These are phyloP conservation scores for Glonium stellatum DNA, from an alignment of 495 filamentous ascomycete species.

Conservation along the genomic window DNA sequence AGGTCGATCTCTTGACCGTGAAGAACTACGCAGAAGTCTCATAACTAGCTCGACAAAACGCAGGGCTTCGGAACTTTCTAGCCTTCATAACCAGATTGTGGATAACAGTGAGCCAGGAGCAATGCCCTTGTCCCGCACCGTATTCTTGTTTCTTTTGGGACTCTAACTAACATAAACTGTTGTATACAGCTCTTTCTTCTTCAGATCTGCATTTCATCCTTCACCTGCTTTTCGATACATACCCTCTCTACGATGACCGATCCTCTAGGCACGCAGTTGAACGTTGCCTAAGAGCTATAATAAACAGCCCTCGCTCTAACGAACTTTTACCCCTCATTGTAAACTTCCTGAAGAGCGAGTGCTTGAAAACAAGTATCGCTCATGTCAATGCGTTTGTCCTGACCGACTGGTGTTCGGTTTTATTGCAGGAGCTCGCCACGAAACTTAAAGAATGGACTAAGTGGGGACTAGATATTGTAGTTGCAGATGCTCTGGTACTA, in stretches of 20 bases:
- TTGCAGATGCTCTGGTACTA: slow-evolving; percentile 58
- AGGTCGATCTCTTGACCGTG: slow-evolving; percentile 24
- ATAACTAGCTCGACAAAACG: slow-evolving; percentile 45
- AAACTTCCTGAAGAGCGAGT: slow-evolving; percentile 52
- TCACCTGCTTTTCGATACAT: slow-evolving; percentile 71
- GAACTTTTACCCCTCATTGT: slow-evolving; percentile 55
- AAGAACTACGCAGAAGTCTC: slow-evolving; percentile 27
- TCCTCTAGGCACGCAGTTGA: slow-evolving; percentile 74
- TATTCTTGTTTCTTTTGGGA: not conserved
- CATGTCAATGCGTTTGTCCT: slow-evolving; percentile 78
- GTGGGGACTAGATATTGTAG: slow-evolving; percentile 56
- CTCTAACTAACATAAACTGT: not conserved
- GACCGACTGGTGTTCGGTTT: slow-evolving; percentile 75
- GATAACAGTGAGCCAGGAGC: slow-evolving; percentile 36
- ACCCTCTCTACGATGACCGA: slow-evolving; percentile 80
- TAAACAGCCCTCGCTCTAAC: slow-evolving; percentile 44
- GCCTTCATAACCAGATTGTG: slow-evolving; percentile 39
- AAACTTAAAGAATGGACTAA: slow-evolving; percentile 52
- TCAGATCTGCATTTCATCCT: slow-evolving; percentile 43
- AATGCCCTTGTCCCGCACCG: not conserved
- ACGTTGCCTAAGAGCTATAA: slow-evolving; percentile 61
- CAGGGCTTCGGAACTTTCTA: slow-evolving; percentile 41
- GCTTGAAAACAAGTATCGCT: slow-evolving; percentile 66
- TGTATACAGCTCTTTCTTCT: slow-evolving; percentile 8
- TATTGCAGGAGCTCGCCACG: slow-evolving; percentile 55